phyloP scores from a whole-genome alignment of 2,329 filamentous ascomycete species.

The Trichoderma sp. region DNA sequence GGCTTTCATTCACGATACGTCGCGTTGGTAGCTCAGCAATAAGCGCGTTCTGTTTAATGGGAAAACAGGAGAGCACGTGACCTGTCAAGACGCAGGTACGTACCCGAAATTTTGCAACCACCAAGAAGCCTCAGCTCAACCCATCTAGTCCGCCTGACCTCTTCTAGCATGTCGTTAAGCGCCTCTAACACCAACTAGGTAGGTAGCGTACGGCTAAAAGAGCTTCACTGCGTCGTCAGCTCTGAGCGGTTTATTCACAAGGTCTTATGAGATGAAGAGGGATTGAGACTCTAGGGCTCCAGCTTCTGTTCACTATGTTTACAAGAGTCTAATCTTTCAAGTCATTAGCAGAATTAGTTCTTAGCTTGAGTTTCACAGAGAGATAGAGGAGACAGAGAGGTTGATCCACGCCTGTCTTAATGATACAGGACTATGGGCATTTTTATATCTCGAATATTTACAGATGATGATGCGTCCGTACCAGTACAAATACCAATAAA shows the following conservation, averaged over 20 bases:
- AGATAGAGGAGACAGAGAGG: background rate
- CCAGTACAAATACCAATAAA: slow-evolving; percentile 19
- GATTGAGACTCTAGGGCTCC: background rate
- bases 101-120: background rate
- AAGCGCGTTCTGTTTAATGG: slow-evolving; percentile 29
- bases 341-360: background rate
- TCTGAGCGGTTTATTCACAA: background rate
- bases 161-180: background rate
- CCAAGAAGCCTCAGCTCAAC: background rate
- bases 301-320: too few species aligned
- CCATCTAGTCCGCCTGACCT: slow-evolving; percentile 14
- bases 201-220: background rate
- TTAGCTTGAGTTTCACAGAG: background rate
- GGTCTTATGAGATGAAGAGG: background rate
- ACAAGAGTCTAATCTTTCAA: background rate
- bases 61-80: slow-evolving; percentile 41
- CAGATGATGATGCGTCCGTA: slow-evolving; percentile 16
- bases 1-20: slow-evolving; percentile 19
- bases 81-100: background rate
- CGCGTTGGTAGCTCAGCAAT: slow-evolving; percentile 5
- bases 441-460: slow-evolving; percentile 19
- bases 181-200: background rate
- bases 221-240: slow-evolving; percentile 15
- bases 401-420: slow-evolving; percentile 14
- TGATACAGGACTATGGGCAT: slow-evolving; percentile 24